Evolutionary conservation across 2,329 filamentous ascomycete species (phyloP), one percentile per base, ranked within the genome.

Genomic region (Ophiocordyceps unilateralis): DNA sequence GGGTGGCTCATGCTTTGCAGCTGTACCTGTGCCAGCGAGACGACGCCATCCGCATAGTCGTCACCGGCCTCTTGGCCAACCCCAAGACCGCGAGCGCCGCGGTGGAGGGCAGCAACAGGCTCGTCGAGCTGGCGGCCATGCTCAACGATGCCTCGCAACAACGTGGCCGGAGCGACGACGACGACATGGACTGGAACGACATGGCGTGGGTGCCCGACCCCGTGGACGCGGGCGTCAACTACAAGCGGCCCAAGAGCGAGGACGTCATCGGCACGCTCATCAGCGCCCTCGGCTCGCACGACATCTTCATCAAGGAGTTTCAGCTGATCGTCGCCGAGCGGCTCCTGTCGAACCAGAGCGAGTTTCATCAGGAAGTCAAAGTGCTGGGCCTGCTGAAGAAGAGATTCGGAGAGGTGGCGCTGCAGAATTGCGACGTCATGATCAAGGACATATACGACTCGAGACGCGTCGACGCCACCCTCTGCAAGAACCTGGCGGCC

Each of bases 361-460:
- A 74, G 21, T 93, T 87, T 51, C 73, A 82, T 46, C 86, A 86
- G 58, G 91, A 82, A 60, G 74, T 84, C 43, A 81, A 83, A 44
- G 83, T 95, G 5, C 70, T 96, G 6, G 79, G 89, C 45, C 71
- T 96, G 10, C 72, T 98, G 46, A 95, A 95, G 64, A 72, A 84
- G 47, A 78, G 88, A 9, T 88, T 95, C 44, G 89, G 89, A 21
- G 86, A 95, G 50, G 72, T 74, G 23, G 78, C 85, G 15, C 66
- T 98, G 39, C 91, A 96, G 57, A 83, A 84, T 41, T 95, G 88
- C 59, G 89, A 98, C 56, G 91, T 98, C 53, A 98, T 98, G 91
- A 74, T 98, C 45, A 84, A 82, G 49, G 91, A 98, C 57, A 83
- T 96, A 30, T 74, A 83, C 49, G 88, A 95, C 54, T 93, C 87